Evolutionary conservation across 208 protist genomes (phyloP).

Genomic region (Spongospora subterranea): DNA sequence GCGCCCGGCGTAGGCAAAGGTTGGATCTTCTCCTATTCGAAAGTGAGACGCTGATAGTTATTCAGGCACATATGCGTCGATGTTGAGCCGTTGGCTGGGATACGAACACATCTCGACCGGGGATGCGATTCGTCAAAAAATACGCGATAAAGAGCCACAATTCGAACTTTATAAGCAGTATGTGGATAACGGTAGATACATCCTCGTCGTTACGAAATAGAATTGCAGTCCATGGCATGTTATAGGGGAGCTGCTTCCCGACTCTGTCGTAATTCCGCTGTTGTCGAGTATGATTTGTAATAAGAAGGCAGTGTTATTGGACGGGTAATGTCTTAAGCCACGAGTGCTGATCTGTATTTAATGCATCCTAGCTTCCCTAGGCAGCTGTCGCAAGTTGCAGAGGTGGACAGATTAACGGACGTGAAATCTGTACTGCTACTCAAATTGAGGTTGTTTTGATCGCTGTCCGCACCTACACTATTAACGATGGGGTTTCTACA

Average conservation of each 20-base stretch:
- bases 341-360: not conserved
- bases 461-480: not conserved
- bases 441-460: not conserved
- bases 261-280: not conserved
- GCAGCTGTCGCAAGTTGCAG: not conserved
- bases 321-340: not conserved
- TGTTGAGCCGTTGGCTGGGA: not conserved
- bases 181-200: not conserved
- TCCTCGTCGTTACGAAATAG: not conserved
- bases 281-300: not conserved
- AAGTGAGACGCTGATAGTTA: not conserved
- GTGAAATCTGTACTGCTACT: not conserved
- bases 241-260: not conserved
- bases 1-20: not conserved
- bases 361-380: not conserved
- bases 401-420: not conserved
- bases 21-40: not conserved
- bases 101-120: not conserved
- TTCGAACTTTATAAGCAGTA: not conserved
- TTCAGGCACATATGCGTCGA: not conserved
- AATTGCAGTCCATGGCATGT: not conserved
- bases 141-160: not conserved
- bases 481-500: not conserved
- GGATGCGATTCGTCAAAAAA: not conserved
- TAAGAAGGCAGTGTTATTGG: not conserved